These are phyloP conservation scores for Polyporus arcularius DNA, from an alignment of 768 basidiomycete species.

Conservation along the genomic window DNA sequence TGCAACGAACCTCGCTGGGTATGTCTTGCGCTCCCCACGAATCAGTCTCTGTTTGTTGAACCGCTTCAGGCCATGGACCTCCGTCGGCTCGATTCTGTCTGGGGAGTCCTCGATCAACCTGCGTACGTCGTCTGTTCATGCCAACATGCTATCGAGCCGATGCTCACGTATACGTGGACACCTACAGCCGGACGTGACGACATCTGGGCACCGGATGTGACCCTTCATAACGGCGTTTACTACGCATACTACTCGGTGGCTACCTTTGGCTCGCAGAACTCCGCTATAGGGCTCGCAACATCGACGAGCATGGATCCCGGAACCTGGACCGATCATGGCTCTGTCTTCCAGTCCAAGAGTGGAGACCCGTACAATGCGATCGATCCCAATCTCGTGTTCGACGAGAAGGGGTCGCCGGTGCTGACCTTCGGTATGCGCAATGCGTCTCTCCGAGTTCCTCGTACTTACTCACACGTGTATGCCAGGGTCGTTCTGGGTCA, in stretches of 20 bases:
- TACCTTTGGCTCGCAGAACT: conserved; percentile 26
- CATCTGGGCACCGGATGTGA: conserved; percentile 30
- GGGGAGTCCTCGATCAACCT: conserved; percentile 19
- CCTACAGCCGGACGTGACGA: conserved; percentile 18
- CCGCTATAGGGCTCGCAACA: conserved; percentile 27
- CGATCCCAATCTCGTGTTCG: conserved; percentile 21
- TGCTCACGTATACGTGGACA: background rate
- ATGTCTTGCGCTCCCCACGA: background rate
- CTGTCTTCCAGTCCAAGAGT: conserved; percentile 18
- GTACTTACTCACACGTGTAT: background rate
- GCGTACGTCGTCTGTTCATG: background rate
- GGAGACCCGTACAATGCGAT: conserved; percentile 25
- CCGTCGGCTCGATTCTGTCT: conserved; percentile 21
- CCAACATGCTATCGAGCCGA: no score
- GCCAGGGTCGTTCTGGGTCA: conserved; percentile 19
- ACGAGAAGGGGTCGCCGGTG: conserved; percentile 15
- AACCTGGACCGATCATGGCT: conserved; percentile 27
- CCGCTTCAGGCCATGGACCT: conserved; percentile 22
- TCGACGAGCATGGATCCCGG: conserved; percentile 27
- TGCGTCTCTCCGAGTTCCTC: background rate
- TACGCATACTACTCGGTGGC: conserved; percentile 27
- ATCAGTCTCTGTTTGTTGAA: background rate
- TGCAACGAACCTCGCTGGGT: conserved; percentile 21
- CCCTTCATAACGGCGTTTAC: conserved; percentile 24
- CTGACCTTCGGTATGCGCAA: conserved; percentile 22